Percentiles rank a stretch among this genome's conserved stretches.
phyloP scores from a whole-genome alignment of 768 basidiomycete species.

The Leccinellum rugosiceps region DNA sequence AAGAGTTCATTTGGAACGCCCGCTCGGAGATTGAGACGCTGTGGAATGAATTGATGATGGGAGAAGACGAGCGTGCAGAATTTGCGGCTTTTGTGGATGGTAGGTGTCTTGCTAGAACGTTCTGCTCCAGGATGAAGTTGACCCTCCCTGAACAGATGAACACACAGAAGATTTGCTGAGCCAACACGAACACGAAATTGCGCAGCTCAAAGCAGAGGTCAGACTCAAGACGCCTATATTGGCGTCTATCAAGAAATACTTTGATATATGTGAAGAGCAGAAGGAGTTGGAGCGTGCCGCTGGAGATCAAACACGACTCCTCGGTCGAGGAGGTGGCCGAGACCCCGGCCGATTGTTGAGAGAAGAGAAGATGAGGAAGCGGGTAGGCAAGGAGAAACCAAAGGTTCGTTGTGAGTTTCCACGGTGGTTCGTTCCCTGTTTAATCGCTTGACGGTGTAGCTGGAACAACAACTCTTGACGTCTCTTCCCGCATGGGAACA shows the following conservation, averaged over 20 bases:
- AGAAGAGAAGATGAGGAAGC: conserved; percentile 97
- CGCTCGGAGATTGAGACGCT: conserved; percentile 75
- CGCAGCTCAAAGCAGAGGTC: conserved; percentile 78
- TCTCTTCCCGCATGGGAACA: conserved; percentile 87
- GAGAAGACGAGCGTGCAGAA: conserved; percentile 75
- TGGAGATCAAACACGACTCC: conserved; percentile 75
- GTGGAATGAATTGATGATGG: conserved; percentile 85
- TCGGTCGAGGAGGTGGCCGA: conserved; percentile 69
- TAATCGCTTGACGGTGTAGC: conserved; percentile 50
- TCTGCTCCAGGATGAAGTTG: background rate
- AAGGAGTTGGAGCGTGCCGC: conserved; percentile 82
- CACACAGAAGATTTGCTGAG: conserved; percentile 84
- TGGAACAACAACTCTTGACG: conserved; percentile 81
- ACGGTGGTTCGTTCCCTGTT: background rate
- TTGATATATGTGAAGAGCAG: conserved; percentile 87
- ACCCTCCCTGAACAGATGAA: conserved; percentile 51
- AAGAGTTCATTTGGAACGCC: conserved; percentile 77
- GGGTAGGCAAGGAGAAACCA: conserved; percentile 90
- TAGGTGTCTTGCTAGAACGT: conserved; percentile 32
- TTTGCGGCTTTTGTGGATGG: conserved; percentile 85
- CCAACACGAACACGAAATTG: conserved; percentile 84
- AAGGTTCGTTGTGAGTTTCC: conserved; percentile 46
- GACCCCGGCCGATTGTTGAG: conserved; percentile 84
- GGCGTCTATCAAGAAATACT: conserved; percentile 78
- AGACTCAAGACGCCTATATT: conserved; percentile 74